These are phyloP conservation scores for Candida tallmaniae DNA, from an alignment of 805 yeast genomes.

Conservation along the genomic window DNA sequence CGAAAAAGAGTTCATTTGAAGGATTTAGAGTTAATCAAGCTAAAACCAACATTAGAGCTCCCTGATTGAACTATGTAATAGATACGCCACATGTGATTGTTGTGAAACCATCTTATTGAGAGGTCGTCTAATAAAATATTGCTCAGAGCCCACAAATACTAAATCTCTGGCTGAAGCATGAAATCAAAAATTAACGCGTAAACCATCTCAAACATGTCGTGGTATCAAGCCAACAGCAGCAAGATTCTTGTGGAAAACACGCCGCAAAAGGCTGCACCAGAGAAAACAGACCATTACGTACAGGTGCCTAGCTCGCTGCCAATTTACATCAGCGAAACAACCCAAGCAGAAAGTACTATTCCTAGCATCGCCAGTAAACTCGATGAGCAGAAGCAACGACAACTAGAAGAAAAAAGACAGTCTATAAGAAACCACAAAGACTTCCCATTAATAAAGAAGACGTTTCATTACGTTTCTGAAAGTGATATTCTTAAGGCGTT, in stretches of 20 bases:
- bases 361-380: constrained; percentile 12
- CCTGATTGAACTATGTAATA: no score
- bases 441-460: constrained; percentile 32
- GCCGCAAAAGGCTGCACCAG: constrained; percentile 13
- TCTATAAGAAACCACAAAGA: constrained; percentile 34
- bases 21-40: no score
- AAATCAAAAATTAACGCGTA: constrained; percentile 1
- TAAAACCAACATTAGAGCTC: no score
- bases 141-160: no score
- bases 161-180: no score
- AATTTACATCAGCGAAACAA: constrained; percentile 22
- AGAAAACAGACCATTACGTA: constrained; percentile 16
- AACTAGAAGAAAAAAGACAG: constrained; percentile 32
- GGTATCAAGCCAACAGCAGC: constrained; percentile 12
- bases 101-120: no score
- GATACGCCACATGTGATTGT: no score
- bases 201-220: constrained; percentile 10
- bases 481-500: constrained; percentile 39
- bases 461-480: constrained; percentile 37
- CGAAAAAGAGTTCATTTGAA: no score
- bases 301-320: constrained; percentile 44
- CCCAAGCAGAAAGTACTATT: constrained; percentile 6
- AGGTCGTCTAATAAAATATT: no score
- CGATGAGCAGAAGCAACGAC: constrained; percentile 20
- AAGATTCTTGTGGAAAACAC: constrained; percentile 16